These are phyloP conservation scores for Suillus variegatus DNA, from an alignment of 768 basidiomycete species.

Conservation along the genomic window DNA sequence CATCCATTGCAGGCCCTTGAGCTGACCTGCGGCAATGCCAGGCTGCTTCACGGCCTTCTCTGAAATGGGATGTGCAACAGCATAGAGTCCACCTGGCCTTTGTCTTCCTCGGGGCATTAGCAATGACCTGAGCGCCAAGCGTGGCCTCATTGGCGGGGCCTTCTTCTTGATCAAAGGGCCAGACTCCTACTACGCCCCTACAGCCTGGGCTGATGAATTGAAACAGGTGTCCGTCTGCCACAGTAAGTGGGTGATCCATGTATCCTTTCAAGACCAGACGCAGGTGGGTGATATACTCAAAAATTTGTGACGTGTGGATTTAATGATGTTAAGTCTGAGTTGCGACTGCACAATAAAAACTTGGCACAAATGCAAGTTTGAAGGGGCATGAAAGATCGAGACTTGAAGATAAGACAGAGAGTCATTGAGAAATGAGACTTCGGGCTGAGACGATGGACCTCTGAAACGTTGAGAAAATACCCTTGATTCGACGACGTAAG, in stretches of 20 bases:
- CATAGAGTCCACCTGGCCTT: slow-evolving; percentile 89
- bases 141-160: slow-evolving; percentile 84
- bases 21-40: slow-evolving; percentile 75
- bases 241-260: slow-evolving; percentile 94
- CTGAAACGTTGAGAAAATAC: too few relatives aligned
- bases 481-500: too few relatives aligned
- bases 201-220: slow-evolving; percentile 92
- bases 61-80: slow-evolving; percentile 88
- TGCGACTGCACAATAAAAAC: too few relatives aligned
- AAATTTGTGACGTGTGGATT: too few relatives aligned
- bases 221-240: slow-evolving; percentile 93
- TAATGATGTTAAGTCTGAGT: too few relatives aligned
- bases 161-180: slow-evolving; percentile 63
- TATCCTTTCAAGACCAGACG: slow-evolving; percentile 63
- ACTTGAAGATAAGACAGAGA: too few relatives aligned
- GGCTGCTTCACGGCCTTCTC: slow-evolving; percentile 84
- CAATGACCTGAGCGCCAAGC: slow-evolving; percentile 79
- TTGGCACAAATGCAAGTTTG: too few relatives aligned
- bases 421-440: too few relatives aligned
- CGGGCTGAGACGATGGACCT: too few relatives aligned
- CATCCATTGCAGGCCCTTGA: slow-evolving; percentile 98
- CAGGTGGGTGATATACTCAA: too few relatives aligned
- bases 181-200: slow-evolving; percentile 86
- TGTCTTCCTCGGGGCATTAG: slow-evolving; percentile 58
- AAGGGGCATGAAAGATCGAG: too few relatives aligned